These are phyloP conservation scores for Tetrapisispora nanseiensis DNA, from an alignment of 805 yeast species.

Conservation along the genomic window DNA sequence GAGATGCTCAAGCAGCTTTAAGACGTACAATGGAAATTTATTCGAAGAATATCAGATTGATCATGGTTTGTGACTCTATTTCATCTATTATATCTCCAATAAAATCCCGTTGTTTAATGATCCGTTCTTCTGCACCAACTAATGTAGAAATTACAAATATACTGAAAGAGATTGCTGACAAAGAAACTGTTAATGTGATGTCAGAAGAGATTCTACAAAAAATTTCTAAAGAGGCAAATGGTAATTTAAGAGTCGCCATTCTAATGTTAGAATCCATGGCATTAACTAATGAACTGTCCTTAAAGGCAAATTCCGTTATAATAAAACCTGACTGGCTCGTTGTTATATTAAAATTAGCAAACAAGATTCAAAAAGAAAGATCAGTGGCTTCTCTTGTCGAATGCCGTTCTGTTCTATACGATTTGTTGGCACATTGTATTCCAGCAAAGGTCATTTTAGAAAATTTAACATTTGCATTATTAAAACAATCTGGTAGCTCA, in stretches of 20 bases:
- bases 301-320: slow-evolving; percentile 39
- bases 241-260: slow-evolving; percentile 71
- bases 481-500: slow-evolving; percentile 20
- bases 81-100: slow-evolving; percentile 91
- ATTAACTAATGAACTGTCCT: slow-evolving; percentile 49
- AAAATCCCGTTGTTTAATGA: slow-evolving; percentile 78
- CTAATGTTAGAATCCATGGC: slow-evolving; percentile 74
- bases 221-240: slow-evolving; percentile 46
- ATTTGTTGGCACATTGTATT: slow-evolving; percentile 83
- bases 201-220: slow-evolving; percentile 38
- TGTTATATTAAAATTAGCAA: slow-evolving; percentile 61
- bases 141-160: slow-evolving; percentile 47
- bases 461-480: slow-evolving; percentile 40
- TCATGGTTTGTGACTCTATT: slow-evolving; percentile 79
- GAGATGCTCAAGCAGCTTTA: slow-evolving; percentile 93
- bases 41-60: slow-evolving; percentile 74
- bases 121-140: slow-evolving; percentile 81
- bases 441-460: slow-evolving; percentile 79
- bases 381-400: slow-evolving; percentile 48
- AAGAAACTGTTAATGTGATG: slow-evolving; percentile 40
- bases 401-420: slow-evolving; percentile 64
- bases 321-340: slow-evolving; percentile 83
- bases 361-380: slow-evolving; percentile 47
- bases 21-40: slow-evolving; percentile 95
- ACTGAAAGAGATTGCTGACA: slow-evolving; percentile 43